A percentile compares a stretch with the other conserved stretches of the same genome.
These are phyloP conservation scores for Triticum timopheevii DNA, from an alignment of 176 grass and related monocot species.

Conservation along the genomic window DNA sequence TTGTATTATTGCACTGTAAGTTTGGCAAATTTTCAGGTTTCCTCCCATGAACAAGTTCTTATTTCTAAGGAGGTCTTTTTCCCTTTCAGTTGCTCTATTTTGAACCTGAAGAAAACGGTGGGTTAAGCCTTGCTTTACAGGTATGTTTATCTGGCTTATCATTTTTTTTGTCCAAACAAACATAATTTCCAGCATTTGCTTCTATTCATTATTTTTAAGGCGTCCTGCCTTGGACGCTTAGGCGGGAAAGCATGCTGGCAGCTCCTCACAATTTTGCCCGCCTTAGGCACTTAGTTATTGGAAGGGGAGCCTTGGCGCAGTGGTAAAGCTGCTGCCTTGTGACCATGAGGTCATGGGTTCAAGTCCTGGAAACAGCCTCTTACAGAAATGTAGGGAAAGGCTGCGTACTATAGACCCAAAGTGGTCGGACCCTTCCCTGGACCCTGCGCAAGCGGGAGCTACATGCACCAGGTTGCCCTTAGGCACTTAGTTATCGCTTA, in stretches of 20 bases:
- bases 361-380: no score
- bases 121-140: constrained; percentile 96
- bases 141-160: constrained; percentile 39
- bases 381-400: no score
- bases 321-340: no score
- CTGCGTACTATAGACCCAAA: no score
- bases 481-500: not conserved
- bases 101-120: constrained; percentile 91
- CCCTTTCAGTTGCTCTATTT: constrained; percentile 87
- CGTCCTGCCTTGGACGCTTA: not conserved
- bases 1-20: not conserved
- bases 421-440: no score
- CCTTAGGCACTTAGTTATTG: not conserved
- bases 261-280: not conserved
- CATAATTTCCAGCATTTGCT: constrained; percentile 6
- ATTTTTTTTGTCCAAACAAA: not conserved
- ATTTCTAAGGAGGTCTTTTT: constrained; percentile 10
- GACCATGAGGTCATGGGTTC: no score
- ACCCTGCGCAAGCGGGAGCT: no score
- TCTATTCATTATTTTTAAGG: not conserved
- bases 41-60: not conserved
- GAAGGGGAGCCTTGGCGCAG: no score
- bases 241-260: not conserved
- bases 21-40: constrained; percentile 14
- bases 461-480: no score